Evolutionary conservation across 2,329 filamentous ascomycete genomes (phyloP).

Genomic region (Ambrosiella xylebori): DNA sequence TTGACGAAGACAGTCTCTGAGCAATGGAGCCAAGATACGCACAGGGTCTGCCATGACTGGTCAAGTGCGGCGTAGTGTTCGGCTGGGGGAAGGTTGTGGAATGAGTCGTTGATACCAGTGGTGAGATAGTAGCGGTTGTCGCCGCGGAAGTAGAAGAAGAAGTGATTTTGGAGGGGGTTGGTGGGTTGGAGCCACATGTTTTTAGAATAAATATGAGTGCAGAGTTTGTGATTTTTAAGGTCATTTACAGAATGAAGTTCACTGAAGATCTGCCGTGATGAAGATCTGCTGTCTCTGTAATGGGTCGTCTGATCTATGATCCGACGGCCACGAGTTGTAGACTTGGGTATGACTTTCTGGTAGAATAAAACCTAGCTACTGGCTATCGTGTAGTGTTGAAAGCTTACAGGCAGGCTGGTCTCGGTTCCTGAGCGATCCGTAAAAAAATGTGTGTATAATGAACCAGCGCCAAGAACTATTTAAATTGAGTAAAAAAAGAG

Average conservation of each 20-base stretch:
- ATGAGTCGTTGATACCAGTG: conserved; percentile 10
- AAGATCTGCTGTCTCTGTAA: no score
- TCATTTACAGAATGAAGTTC: background rate
- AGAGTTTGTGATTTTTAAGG: background rate
- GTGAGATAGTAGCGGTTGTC: conserved; percentile 10
- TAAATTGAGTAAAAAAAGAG: no score
- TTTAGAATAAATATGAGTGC: background rate
- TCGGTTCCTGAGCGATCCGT: no score
- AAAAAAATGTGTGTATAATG: no score
- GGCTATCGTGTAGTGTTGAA: no score
- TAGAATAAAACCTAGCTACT: no score
- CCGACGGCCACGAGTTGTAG: no score
- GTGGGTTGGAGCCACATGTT: background rate
- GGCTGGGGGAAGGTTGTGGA: conserved; percentile 5
- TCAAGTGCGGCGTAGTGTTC: conserved; percentile 1
- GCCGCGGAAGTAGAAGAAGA: conserved; percentile 12
- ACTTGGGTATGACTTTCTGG: no score
- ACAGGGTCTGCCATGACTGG: conserved; percentile 5
- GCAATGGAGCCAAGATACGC: conserved; percentile 4
- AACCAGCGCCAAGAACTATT: no score
- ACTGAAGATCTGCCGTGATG: no score
- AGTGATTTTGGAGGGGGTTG: conserved; percentile 4
- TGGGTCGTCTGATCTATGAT: no score
- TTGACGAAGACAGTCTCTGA: conserved; percentile 4
- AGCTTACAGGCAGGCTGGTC: no score